Evolutionary conservation across 2,329 filamentous ascomycete genomes (phyloP), one percentile per base, ranked within the genome.

Genomic region (Epichloe gansuensis): DNA sequence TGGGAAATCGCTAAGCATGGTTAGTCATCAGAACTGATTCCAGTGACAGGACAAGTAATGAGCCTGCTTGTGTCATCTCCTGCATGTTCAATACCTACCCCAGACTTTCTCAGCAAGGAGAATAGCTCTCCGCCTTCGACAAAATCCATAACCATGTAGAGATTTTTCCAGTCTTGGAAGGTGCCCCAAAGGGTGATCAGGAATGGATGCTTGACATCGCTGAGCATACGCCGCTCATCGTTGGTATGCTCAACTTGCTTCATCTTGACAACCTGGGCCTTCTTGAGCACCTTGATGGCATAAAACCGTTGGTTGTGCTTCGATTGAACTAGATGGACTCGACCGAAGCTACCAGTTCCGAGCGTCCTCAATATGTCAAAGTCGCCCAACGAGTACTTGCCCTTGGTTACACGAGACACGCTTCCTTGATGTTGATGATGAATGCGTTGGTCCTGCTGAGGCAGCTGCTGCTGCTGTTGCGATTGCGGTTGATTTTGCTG

Each of bases 91-190:
- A 23, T 5, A 72, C 77, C 71, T 78, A 80, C 81, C 79, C 91
- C 84, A 76, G 91, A 97, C 71, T 98, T 97, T 62, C 93, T 81
- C 62, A 98, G 75, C 62, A 98, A 72, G 60, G 91, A 97, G 69
- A 98, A 98, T 52, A 98, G 77, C 75, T 98, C 93, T 64, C 93
- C 93, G 60, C 93, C 93, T 71, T 98, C 93, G 51, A 98, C 91
- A 74, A 98, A 98, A 70, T 98, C 93, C 93, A 98, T 98, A 63
- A 98, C 93, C 93, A 98, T 98, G 79, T 98, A 98, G 38, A 98
- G 75, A 67, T 96, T 97, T 72, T 84, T 90, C 49, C 84, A 80
- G 65, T 98, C 93, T 67, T 97, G 91, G 69, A 97, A 98, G 9
- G 93, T 98, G 54, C 93, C 93, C 93, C 93, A 98, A 42, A 98